Evolutionary conservation across 331 rosid genomes (phyloP).

Genomic region (Quercus tomentella): DNA sequence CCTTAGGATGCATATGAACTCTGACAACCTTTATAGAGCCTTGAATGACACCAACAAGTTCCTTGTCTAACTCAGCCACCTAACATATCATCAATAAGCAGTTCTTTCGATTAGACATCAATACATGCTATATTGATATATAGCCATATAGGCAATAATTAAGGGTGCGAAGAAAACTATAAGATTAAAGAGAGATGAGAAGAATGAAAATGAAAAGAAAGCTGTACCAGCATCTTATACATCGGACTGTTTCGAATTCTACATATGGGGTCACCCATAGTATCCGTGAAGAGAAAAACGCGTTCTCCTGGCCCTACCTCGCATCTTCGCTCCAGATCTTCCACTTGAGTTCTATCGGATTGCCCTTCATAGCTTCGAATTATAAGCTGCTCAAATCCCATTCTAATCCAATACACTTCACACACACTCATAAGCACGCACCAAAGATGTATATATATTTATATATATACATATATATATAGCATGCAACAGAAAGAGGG

Average conservation of each 20-base stretch:
- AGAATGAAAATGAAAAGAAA: background rate
- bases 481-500: background rate
- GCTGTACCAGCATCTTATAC: slow-evolving; percentile 85
- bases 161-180: slow-evolving; percentile 1
- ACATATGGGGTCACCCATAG: slow-evolving; percentile 98
- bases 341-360: slow-evolving; percentile 69
- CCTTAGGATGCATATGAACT: slow-evolving; percentile 42
- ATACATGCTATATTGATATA: no score
- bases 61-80: slow-evolving; percentile 72
- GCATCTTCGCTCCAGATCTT: slow-evolving; percentile 82
- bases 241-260: slow-evolving; percentile 89
- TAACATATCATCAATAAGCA: slow-evolving; percentile 20
- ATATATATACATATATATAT: no score
- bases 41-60: slow-evolving; percentile 79
- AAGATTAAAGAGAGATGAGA: background rate
- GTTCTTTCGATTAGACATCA: background rate
- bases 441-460: background rate
- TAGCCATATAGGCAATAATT: background rate
- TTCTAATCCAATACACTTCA: background rate
- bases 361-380: slow-evolving; percentile 53
- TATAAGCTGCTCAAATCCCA: slow-evolving; percentile 49
- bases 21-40: slow-evolving; percentile 81
- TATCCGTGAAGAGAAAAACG: slow-evolving; percentile 82
- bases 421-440: background rate
- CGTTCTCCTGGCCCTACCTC: slow-evolving; percentile 79